Conservation (phyloP, 805 yeast species). For the Saccharomycopsis amapae region DNA sequence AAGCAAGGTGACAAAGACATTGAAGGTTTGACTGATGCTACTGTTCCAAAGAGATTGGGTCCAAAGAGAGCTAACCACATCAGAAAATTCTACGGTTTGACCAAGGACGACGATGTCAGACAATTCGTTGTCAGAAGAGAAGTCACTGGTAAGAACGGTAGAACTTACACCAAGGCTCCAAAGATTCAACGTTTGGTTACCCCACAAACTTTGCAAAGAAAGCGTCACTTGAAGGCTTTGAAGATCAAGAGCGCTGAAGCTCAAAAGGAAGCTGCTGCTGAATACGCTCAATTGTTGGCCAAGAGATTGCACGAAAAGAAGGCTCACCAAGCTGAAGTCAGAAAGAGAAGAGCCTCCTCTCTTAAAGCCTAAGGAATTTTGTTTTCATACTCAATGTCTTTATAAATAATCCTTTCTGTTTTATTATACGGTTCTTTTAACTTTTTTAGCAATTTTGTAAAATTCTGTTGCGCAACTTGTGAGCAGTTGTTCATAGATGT, state of each 20-base stretch:
- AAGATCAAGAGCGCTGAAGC: conserved; percentile 96
- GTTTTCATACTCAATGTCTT: not conserved
- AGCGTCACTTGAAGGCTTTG: conserved; percentile 91
- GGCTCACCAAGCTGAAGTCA: conserved; percentile 90
- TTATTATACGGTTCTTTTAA: conserved; percentile 1
- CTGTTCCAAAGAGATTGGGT: conserved; percentile 98
- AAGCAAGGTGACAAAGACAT: conserved; percentile 97
- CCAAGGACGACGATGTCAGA: conserved; percentile 82
- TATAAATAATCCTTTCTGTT: conserved; percentile 3
- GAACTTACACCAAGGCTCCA: conserved; percentile 99
- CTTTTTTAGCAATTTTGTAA: not conserved
- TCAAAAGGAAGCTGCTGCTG: conserved; percentile 99
- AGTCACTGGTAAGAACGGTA: conserved; percentile 87
- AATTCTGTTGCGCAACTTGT: too few relatives aligned
- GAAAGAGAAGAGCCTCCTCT: conserved; percentile 99
- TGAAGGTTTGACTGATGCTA: conserved; percentile 90
- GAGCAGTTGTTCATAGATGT: too few relatives aligned
- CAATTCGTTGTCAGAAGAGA: conserved; percentile 97
- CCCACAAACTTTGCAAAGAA: conserved; percentile 98
- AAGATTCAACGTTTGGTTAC: conserved; percentile 99
- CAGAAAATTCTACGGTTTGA: conserved; percentile 98
- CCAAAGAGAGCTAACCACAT: conserved; percentile 99
- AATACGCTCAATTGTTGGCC: conserved; percentile 98
- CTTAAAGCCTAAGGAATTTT: conserved; percentile 63
- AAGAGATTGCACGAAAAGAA: conserved; percentile 97